Conservation (phyloP, 192 early-diverging fungal genomes). For the Coemansia sp. region DNA sequence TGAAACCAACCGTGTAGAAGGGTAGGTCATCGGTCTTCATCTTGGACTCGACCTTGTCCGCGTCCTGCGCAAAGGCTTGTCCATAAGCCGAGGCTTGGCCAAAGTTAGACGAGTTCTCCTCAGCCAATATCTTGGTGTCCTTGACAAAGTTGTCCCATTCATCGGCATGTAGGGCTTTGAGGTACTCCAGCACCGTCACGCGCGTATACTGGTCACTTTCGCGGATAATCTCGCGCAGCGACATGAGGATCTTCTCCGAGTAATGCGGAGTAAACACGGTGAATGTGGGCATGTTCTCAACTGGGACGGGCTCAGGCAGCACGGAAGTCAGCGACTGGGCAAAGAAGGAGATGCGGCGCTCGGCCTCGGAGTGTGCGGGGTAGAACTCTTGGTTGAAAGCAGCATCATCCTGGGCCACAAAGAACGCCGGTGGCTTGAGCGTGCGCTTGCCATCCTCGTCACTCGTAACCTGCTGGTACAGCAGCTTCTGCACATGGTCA, state of each 20-base stretch:
- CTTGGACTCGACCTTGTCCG: slow-evolving; percentile 61
- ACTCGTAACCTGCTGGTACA: slow-evolving; percentile 72
- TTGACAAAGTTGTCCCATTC: slow-evolving; percentile 93
- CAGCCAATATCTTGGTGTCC: slow-evolving; percentile 77
- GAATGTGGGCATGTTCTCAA: slow-evolving; percentile 83
- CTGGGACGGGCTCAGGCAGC: slow-evolving; percentile 74
- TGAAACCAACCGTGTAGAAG: slow-evolving; percentile 81
- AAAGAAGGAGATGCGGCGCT: slow-evolving; percentile 83
- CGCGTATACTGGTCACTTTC: slow-evolving; percentile 79
- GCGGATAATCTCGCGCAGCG: slow-evolving; percentile 79
- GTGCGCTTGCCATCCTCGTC: slow-evolving; percentile 65
- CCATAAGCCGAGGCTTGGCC: slow-evolving; percentile 53
- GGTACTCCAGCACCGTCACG: slow-evolving; percentile 78
- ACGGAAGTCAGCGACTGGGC: slow-evolving; percentile 80
- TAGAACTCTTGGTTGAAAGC: slow-evolving; percentile 72
- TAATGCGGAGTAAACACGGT: slow-evolving; percentile 85
- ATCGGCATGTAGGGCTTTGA: slow-evolving; percentile 72
- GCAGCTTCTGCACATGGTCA: slow-evolving; percentile 70
- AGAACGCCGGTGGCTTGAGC: slow-evolving; percentile 72
- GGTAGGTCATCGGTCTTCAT: slow-evolving; percentile 75
- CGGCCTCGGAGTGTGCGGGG: slow-evolving; percentile 72
- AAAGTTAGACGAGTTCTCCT: slow-evolving; percentile 62
- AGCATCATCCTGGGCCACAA: slow-evolving; percentile 73
- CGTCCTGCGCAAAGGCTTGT: slow-evolving; percentile 52
- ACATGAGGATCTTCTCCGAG: slow-evolving; percentile 80